These are phyloP conservation scores for Inga laurina DNA, from an alignment of 306 rosid species.

Conservation along the genomic window DNA sequence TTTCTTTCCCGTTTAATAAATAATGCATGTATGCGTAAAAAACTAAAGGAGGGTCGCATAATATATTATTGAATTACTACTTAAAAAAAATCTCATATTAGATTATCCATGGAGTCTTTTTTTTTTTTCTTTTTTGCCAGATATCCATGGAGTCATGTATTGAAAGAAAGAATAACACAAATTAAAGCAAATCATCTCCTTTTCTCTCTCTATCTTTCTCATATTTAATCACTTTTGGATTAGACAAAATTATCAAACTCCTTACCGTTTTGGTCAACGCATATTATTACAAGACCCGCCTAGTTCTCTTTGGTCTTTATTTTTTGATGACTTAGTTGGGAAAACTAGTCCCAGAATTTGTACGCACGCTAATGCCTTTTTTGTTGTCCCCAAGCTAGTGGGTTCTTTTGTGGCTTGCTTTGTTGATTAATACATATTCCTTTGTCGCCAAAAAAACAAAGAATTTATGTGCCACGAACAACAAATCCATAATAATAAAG, in stretches of 20 bases:
- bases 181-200: neutral
- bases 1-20: neutral
- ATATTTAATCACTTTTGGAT: neutral
- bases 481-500: neutral
- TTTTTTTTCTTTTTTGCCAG: too few relatives aligned
- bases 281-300: neutral
- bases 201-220: neutral
- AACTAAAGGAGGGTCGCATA: neutral
- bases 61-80: neutral
- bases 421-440: neutral
- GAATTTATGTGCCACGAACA: constrained; percentile 1
- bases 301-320: neutral
- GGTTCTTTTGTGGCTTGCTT: neutral
- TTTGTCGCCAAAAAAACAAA: neutral
- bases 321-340: neutral
- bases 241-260: neutral
- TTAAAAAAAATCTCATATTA: neutral
- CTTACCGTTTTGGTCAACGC: neutral
- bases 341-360: neutral
- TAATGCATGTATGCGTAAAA: neutral
- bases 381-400: neutral
- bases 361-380: neutral
- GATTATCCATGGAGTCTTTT: neutral
- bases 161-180: neutral
- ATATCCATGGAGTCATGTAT: neutral